These are phyloP conservation scores for Mortierella sp. DNA, from an alignment of 371 early-diverging fungal genomes.

Conservation along the genomic window DNA sequence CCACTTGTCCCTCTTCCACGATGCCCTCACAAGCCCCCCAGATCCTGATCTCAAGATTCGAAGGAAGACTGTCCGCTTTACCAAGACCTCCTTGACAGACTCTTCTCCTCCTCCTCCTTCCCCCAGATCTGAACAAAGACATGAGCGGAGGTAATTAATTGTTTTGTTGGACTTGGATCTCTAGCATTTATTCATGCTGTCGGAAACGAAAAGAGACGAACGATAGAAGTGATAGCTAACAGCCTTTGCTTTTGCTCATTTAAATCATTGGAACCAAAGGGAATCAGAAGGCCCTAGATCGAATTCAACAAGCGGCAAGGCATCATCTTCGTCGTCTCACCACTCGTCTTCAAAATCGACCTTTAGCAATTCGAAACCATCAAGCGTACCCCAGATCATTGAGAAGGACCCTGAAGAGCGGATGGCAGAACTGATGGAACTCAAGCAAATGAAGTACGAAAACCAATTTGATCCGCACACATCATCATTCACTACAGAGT, in stretches of 20 bases:
- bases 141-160: constrained; percentile 45
- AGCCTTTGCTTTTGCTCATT: background rate
- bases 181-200: background rate
- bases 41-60: constrained; percentile 31
- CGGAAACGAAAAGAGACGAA: no score
- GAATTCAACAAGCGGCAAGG: background rate
- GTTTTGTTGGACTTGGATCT: background rate
- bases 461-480: background rate
- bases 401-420: constrained; percentile 51
- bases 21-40: constrained; percentile 21
- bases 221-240: background rate
- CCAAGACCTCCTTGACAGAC: background rate
- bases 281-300: constrained; percentile 1
- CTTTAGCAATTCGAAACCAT: background rate
- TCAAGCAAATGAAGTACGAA: constrained; percentile 43
- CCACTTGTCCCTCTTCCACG: constrained; percentile 20
- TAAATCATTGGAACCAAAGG: background rate
- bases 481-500: background rate
- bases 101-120: background rate
- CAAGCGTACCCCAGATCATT: background rate
- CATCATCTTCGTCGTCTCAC: constrained; percentile 2
- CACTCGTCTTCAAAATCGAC: background rate
- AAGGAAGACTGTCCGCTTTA: constrained; percentile 43
- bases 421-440: constrained; percentile 43
- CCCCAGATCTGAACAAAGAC: background rate